Evolutionary conservation across 345 rosid species (phyloP), one percentile per base, ranked within the genome.

Genomic region (Noccaea caerulescens): DNA sequence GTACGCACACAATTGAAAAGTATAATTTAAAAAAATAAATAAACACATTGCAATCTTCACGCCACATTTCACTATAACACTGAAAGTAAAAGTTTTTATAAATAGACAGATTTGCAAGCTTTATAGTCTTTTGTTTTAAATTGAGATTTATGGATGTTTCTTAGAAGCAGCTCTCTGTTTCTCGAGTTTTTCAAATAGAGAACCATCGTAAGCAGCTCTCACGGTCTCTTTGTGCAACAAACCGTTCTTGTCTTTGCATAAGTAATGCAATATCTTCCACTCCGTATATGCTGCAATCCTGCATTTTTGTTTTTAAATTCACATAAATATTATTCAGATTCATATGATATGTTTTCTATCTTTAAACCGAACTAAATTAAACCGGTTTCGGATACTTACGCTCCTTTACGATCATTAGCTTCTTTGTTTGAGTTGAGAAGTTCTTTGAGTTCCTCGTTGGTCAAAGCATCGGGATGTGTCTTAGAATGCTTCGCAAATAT

Each of bases 241-340:
- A 9, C 97, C 98, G 1, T 83, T 25, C 62, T 84, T 73, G 81
- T 90, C 94, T 84, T 88, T 88, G 75, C 96, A 84, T 1, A 93
- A 80, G 8, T 0, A 0, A 58, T 84, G 77, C 8, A 91, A 57
- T 4, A 79, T 18, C 74, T 81, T 88, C 98, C 97, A 93, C 80
- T 93, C 98, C n/a, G 86, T 7, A 34, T 36, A 91, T 46, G 73
- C 63, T 4, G 76, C 90, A 36, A 86, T 1, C 92, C 98, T 91
- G 81, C 52, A 43, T 30, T n/a, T 8, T 27, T 27, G 30, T 27
- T 34, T 10, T n/a, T 20, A 20, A 57, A 14, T 11, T 8, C 10
- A 14, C 11, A 14, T 20, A 14, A 42, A 1, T 32, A 44, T n/a
- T 7, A 10, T 45, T 45, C 41, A 47, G 6, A 10, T 43, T n/a